These are phyloP conservation scores for Batrachochytrium dendrobatidis DNA, from an alignment of 371 early-diverging fungal species.

Conservation along the genomic window DNA sequence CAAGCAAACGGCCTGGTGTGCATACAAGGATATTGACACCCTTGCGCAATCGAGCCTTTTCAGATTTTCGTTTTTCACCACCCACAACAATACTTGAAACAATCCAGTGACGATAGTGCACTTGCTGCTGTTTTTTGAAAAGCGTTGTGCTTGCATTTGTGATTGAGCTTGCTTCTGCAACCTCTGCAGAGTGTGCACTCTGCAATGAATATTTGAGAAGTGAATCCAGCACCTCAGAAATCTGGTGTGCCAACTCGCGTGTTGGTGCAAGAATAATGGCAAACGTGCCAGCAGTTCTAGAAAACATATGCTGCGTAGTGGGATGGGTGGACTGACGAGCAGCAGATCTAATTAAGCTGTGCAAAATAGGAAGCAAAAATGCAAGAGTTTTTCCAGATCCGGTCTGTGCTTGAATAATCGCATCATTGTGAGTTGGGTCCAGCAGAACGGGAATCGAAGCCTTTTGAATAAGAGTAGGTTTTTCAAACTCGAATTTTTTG, in stretches of 20 bases:
- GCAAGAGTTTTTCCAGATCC: slow-evolving; percentile 98
- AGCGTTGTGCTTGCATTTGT: slow-evolving; percentile 3
- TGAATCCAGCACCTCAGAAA: slow-evolving; percentile 61
- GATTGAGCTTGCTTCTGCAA: slow-evolving; percentile 13
- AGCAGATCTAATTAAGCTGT: slow-evolving; percentile 27
- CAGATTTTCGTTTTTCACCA: slow-evolving; percentile 85
- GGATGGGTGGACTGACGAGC: slow-evolving; percentile 8
- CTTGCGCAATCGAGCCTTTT: slow-evolving; percentile 84
- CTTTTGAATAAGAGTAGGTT: slow-evolving; percentile 68
- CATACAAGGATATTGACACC: slow-evolving; percentile 57
- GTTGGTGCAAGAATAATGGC: slow-evolving; percentile 92
- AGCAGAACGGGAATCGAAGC: slow-evolving; percentile 46
- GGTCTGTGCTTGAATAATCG: slow-evolving; percentile 90
- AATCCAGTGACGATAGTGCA: slow-evolving; percentile 60
- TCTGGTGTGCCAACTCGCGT: slow-evolving; percentile 97
- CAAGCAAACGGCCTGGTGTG: slow-evolving; percentile 63
- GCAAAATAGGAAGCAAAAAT: slow-evolving; percentile 80
- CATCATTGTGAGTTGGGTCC: slow-evolving; percentile 52
- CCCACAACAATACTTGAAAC: slow-evolving; percentile 87
- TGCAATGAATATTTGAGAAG: slow-evolving; percentile 42
- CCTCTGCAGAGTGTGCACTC: slow-evolving; percentile 2
- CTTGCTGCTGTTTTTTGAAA: slow-evolving; percentile 1
- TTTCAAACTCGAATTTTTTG: slow-evolving; percentile 54
- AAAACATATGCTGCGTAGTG: slow-evolving; percentile 14
- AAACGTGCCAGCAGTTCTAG: slow-evolving; percentile 49